Base-by-base conservation (phyloP, 495 filamentous ascomycete species). In the Pseudoneurospora amorphoporcata region DNA sequence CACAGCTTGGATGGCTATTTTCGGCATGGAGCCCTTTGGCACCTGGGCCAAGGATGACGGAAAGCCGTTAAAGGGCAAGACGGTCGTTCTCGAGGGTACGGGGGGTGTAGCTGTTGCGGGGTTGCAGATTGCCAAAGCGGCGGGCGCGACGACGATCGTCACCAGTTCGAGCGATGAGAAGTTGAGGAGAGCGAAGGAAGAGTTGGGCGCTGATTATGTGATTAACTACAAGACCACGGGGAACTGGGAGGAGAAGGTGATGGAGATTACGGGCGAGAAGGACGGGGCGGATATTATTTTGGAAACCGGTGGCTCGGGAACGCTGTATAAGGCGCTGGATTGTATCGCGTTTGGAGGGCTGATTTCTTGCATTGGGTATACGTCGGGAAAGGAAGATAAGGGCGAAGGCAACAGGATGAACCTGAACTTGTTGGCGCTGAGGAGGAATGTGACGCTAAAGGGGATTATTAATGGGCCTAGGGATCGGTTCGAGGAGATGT, bases 261-360 rank as follows among this genome's bases (percentile, higher is more conserved):
- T 85, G 73, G 72, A 76, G 17, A 23, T 80, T 8, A 86, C 85
- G 6, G 40, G 71, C 16, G 76, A 74, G 38, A 70, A 79, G 10
- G 84, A 79, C 12, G 84, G 84, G 42, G 84, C 79, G 0, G 83
- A 86, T 72, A 78, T 85, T 61, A 83, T 88, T 40, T 76, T 88
- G 42, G 86, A 88, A 73, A 81, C 83, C 72, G 86, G 85, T 2
- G 86, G 86, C 9, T 81, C 83, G 38, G 69, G 76, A 17, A 88
- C 86, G 9, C 69, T 87, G 47, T 76, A 72, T 19, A 79, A 81
- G 68, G 80, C 78, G 3, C 82, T 86, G 71, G 79, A 82, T 9
- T 80, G 80, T 41, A 76, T 86, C 10, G 79, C 79, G 8, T 83
- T 84, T 74, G 80, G 82, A 4, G 85, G 85, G 8, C 61, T 83